phyloP scores from a whole-genome alignment of 306 rosid species.

The Mucuna pruriens region DNA sequence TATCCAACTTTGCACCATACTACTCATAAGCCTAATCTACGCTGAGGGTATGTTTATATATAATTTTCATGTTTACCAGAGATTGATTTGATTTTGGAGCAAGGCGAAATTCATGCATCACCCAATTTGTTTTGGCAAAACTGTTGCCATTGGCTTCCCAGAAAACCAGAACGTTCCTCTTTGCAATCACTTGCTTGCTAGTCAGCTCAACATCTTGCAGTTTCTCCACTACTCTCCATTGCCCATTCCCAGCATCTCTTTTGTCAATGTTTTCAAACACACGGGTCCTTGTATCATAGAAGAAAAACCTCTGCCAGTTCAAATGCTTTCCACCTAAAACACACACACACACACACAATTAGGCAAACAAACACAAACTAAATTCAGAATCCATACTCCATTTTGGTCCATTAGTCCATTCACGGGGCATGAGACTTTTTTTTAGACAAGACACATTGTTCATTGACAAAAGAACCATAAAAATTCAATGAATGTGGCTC shows the following conservation, averaged over 20 bases:
- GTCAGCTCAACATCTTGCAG: constrained; percentile 26
- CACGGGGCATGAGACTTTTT: neutral
- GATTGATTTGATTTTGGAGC: neutral
- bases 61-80: neutral
- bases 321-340: neutral
- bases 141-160: constrained; percentile 15
- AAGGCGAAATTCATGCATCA: constrained; percentile 62
- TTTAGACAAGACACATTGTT: neutral
- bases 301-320: neutral
- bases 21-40: too few species aligned
- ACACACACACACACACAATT: neutral
- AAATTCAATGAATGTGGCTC: neutral
- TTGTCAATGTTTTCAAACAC: neutral
- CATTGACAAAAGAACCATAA: neutral
- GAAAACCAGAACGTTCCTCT: constrained; percentile 48
- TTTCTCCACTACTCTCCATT: constrained; percentile 56
- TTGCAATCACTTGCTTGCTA: constrained; percentile 32
- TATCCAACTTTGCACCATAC: too few species aligned
- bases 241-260: constrained; percentile 54
- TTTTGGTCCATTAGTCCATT: neutral
- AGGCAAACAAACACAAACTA: neutral
- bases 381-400: neutral
- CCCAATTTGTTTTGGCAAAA: constrained; percentile 47
- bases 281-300: neutral
- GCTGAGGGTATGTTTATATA: too few species aligned